Evolutionary conservation across 176 grass and related monocot genomes (phyloP).

Genomic region (Secale cereale): DNA sequence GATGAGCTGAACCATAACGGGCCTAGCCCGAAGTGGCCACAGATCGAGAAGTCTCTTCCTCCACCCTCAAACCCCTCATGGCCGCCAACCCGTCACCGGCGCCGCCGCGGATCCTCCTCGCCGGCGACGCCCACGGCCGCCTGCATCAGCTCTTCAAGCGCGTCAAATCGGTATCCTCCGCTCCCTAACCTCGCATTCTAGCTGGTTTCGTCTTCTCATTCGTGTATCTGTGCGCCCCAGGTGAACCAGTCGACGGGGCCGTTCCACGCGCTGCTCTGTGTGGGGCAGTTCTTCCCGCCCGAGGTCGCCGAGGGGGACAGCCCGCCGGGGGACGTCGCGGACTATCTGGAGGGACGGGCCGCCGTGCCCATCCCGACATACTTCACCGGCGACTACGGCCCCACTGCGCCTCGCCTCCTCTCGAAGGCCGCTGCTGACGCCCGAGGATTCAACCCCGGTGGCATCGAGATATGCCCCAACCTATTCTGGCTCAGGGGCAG

Average conservation of each 20-base stretch:
- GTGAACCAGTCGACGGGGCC: slow-evolving; percentile 86
- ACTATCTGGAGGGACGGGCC: slow-evolving; percentile 77
- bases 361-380: slow-evolving; percentile 82
- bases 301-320: slow-evolving; percentile 25
- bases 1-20: background rate
- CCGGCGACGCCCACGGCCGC: slow-evolving; percentile 65
- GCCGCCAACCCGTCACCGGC: slow-evolving; percentile 35
- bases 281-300: slow-evolving; percentile 80
- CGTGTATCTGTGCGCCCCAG: slow-evolving; percentile 18
- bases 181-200: background rate
- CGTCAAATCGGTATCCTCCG: slow-evolving; percentile 48
- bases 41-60: background rate
- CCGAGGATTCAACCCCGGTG: slow-evolving; percentile 51
- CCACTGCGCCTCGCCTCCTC: slow-evolving; percentile 47
- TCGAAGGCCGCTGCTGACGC: slow-evolving; percentile 37
- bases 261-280: slow-evolving; percentile 82
- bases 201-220: background rate
- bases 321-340: slow-evolving; percentile 37
- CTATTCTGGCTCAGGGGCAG: slow-evolving; percentile 94
- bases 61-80: slow-evolving; percentile 23
- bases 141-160: slow-evolving; percentile 91
- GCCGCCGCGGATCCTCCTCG: slow-evolving; percentile 74
- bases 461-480: slow-evolving; percentile 77
- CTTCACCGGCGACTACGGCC: slow-evolving; percentile 89
- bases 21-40: background rate